Conservation (phyloP, 2,329 filamentous ascomycete genomes). For the Colletotrichum euphorbiae region DNA sequence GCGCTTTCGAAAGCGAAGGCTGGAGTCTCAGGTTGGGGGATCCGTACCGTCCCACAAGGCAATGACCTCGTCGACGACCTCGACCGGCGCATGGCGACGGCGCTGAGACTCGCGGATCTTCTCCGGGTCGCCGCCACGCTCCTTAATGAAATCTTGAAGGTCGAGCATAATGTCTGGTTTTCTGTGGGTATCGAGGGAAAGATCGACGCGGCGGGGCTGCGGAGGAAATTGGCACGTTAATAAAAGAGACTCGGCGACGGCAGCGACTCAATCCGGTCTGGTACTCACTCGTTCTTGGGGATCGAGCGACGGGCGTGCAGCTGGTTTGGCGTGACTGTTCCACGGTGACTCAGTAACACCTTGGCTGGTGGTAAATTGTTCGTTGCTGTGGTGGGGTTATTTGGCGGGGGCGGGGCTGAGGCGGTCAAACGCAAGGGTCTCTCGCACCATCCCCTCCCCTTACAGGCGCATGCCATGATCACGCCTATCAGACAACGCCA, state of each 20-base stretch:
- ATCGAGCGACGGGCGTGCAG: constrained; percentile 15
- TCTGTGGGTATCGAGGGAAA: background rate
- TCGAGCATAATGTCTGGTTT: constrained; percentile 70
- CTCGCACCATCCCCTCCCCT: constrained; percentile 1
- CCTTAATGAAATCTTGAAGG: constrained; percentile 81
- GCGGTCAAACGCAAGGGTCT: constrained; percentile 37
- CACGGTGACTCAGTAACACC: constrained; percentile 34
- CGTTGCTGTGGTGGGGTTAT: constrained; percentile 37
- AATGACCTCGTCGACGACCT: constrained; percentile 92
- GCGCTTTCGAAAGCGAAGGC: constrained; percentile 59
- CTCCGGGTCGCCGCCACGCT: constrained; percentile 91
- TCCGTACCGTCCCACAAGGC: constrained; percentile 67
- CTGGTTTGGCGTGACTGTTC: constrained; percentile 22
- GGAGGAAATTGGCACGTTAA: background rate
- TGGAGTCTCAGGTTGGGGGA: background rate
- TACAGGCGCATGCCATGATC: constrained; percentile 6
- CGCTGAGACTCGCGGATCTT: constrained; percentile 93
- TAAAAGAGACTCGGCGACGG: background rate
- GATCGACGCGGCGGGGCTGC: constrained; percentile 13
- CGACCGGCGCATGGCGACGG: constrained; percentile 81
- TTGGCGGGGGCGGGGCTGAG: constrained; percentile 40
- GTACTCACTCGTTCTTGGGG: constrained; percentile 29
- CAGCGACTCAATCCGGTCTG: background rate
- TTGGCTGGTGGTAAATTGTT: constrained; percentile 38
- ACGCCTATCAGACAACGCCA: background rate